phyloP scores from a whole-genome alignment of 164 flowering plant genomes.

The Berberis thunbergii region DNA sequence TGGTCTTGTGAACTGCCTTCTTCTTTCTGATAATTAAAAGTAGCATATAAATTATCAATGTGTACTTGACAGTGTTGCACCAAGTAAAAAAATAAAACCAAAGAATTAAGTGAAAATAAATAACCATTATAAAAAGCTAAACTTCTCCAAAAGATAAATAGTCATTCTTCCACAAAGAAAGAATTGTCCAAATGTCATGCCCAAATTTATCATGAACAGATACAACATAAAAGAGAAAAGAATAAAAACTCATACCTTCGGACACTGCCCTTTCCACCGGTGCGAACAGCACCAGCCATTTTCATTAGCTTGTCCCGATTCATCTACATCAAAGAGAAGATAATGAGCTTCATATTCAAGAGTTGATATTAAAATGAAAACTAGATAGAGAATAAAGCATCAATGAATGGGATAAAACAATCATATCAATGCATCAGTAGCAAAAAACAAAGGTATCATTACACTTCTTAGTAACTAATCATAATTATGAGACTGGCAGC shows the following conservation, averaged over 20 bases:
- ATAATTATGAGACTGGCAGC: too few species aligned
- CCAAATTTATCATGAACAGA: not conserved
- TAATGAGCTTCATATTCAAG: not conserved
- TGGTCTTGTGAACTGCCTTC: constrained; percentile 92
- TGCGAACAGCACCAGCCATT: constrained; percentile 61
- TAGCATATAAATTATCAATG: not conserved
- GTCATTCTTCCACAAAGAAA: too few species aligned
- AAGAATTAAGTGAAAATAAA: not conserved
- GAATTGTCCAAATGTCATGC: not conserved
- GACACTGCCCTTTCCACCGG: constrained; percentile 57
- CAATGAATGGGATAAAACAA: too few species aligned
- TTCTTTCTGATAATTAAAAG: constrained; percentile 58
- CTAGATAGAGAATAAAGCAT: too few species aligned
- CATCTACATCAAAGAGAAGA: constrained; percentile 26
- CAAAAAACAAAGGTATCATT: too few species aligned
- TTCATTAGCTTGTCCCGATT: constrained; percentile 49
- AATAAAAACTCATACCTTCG: constrained; percentile 27
- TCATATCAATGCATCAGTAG: too few species aligned
- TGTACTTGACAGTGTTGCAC: not conserved
- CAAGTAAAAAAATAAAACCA: not conserved
- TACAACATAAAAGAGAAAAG: not conserved
- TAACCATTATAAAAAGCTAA: too few species aligned
- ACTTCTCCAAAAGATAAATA: too few species aligned
- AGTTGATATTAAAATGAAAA: not conserved
- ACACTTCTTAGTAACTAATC: too few species aligned